Conservation (phyloP, 805 yeast genomes). For the Wickerhamomyces queroliae region DNA sequence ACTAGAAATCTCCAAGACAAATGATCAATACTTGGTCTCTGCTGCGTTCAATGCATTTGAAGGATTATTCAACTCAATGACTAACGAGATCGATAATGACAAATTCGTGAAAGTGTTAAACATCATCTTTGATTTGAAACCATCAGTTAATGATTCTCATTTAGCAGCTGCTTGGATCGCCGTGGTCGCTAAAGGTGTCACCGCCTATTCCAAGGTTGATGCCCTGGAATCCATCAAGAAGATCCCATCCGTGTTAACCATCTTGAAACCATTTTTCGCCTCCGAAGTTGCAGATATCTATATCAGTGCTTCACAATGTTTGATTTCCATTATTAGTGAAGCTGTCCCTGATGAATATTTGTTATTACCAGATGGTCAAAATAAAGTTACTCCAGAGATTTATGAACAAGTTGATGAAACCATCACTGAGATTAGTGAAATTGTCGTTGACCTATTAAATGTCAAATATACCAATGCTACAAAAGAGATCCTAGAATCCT, state of each 20-base stretch:
- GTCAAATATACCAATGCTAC: constrained; percentile 76
- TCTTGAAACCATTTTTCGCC: constrained; percentile 57
- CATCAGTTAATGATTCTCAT: constrained; percentile 76
- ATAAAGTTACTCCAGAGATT: constrained; percentile 39
- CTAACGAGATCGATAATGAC: constrained; percentile 52
- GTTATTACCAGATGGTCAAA: constrained; percentile 37
- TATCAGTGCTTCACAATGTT: constrained; percentile 79
- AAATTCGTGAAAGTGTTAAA: constrained; percentile 60
- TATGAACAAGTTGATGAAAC: constrained; percentile 53
- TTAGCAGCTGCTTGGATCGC: constrained; percentile 95
- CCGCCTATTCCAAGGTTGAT: constrained; percentile 47
- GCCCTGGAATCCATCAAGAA: constrained; percentile 47
- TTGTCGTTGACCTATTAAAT: constrained; percentile 54
- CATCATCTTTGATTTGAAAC: constrained; percentile 72
- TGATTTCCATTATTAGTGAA: constrained; percentile 70
- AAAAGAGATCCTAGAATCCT: constrained; percentile 63
- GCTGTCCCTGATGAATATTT: constrained; percentile 57
- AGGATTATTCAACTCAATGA: constrained; percentile 65
- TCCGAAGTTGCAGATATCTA: constrained; percentile 62
- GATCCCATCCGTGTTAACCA: constrained; percentile 49
- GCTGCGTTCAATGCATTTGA: constrained; percentile 82
- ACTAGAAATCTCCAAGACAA: constrained; percentile 69
- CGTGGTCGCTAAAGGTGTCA: constrained; percentile 77
- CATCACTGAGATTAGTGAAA: constrained; percentile 45
- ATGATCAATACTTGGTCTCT: constrained; percentile 81